Percentiles rank a stretch among this genome's conserved stretches.
These are phyloP conservation scores for Populus davidiana DNA, from an alignment of 345 rosid species.

Conservation along the genomic window DNA sequence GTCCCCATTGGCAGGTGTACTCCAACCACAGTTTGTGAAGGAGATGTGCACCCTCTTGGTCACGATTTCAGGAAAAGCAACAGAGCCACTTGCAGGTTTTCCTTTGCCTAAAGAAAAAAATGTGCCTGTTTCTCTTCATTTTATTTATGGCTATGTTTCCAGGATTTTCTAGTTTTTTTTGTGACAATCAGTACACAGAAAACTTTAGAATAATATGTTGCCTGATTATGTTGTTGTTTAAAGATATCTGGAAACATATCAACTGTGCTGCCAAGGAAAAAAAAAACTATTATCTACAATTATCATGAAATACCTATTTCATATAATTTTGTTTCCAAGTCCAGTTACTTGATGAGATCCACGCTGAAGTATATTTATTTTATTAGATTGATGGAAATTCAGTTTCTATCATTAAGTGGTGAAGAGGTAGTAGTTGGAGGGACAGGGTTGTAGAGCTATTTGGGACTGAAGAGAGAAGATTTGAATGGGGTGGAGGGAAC, in stretches of 20 bases:
- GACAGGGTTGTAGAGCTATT: background rate
- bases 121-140: conserved; percentile 14
- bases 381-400: background rate
- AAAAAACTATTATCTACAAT: background rate
- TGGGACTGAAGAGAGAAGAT: background rate
- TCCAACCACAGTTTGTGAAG: conserved; percentile 50
- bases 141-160: background rate
- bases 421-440: background rate
- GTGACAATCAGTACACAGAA: background rate
- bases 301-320: background rate
- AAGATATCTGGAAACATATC: background rate
- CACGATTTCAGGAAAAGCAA: conserved; percentile 41
- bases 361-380: background rate
- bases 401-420: background rate
- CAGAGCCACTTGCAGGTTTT: conserved; percentile 47
- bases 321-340: background rate
- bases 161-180: background rate
- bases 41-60: conserved; percentile 63
- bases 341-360: background rate
- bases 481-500: background rate
- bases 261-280: background rate
- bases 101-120: conserved; percentile 9
- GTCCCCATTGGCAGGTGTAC: conserved; percentile 54
- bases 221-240: background rate
- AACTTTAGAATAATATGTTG: background rate